Evolutionary conservation across 176 grass and related monocot genomes (phyloP), one percentile per base, ranked within the genome.

Genomic region (Microstegium vimineum): DNA sequence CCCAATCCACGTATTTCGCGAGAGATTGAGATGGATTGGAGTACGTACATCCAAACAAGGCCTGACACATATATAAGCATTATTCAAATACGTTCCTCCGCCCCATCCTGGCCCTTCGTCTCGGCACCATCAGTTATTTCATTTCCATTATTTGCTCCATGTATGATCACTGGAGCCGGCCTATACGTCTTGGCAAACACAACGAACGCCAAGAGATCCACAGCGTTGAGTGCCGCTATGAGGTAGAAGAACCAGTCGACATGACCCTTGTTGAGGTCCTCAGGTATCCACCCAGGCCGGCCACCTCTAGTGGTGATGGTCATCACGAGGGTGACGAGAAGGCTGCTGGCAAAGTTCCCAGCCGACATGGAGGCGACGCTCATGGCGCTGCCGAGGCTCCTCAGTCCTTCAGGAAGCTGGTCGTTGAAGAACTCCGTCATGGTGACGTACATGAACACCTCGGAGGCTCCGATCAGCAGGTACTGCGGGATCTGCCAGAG

Each of bases 401-500:
- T 82, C 17, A 95, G 47, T 10, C 87, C 79, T 11, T 95, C 85
- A 0, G 93, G 93, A 13, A 81, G 77, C 85, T 95, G 79, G n/a
- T 80, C 42, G 74, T 95, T 95, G 85, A 95, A 95, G 78, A 95
- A 92, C 33, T 95, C 90, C 35, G 89, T 86, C 87, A 90, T 89
- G n/a, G 87, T 86, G 4, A 95, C 93, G 27, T 95, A 95, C 79
- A 89, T 95, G 86, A 90, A 95, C 56, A 84, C 91, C 66, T 95
- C 93, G 1, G 93, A 95, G 3, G 85, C 90, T 2, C 93, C 93
- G 32, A 95, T 77, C 28, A 95, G 54, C 56, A 90, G 28, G 68
- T 95, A 95, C 51, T 92, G 90, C 46, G 93, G 93, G 23, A 92
- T 82, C 51, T 95, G 93, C 87, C 93, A 95, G 15, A 95, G 47